Percentiles rank a stretch among this genome's conserved stretches.
Evolutionary conservation across 108 stramenopile genomes (phyloP).

Genomic region (Cyclotella sp.): DNA sequence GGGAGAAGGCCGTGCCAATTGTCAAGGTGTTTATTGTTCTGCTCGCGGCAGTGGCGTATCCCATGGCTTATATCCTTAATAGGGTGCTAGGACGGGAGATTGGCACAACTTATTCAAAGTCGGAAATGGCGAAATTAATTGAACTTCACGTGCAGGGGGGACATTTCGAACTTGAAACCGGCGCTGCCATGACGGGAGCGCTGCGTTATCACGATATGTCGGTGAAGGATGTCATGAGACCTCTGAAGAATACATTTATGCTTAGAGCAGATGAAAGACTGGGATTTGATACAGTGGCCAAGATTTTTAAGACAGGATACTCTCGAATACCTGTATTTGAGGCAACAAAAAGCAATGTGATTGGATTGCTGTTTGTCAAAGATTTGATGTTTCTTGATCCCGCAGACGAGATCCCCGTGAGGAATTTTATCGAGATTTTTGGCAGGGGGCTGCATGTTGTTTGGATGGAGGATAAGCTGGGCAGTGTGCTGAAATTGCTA

Average conservation of each 20-base stretch:
- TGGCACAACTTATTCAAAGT: slow-evolving; percentile 88
- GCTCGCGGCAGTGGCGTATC: slow-evolving; percentile 77
- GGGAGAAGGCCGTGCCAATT: slow-evolving; percentile 81
- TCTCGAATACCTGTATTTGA: slow-evolving; percentile 93
- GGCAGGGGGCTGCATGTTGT: slow-evolving; percentile 87
- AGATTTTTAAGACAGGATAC: slow-evolving; percentile 97
- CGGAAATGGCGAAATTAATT: slow-evolving; percentile 91
- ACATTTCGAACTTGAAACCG: slow-evolving; percentile 86
- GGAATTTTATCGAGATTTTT: slow-evolving; percentile 94
- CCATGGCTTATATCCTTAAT: slow-evolving; percentile 78
- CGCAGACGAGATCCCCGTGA: slow-evolving; percentile 90
- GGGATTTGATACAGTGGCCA: slow-evolving; percentile 91
- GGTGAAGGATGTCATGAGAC: slow-evolving; percentile 96
- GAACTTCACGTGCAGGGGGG: slow-evolving; percentile 92
- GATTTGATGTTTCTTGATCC: slow-evolving; percentile 99
- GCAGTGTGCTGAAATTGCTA: slow-evolving; percentile 89
- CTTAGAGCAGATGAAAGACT: slow-evolving; percentile 87
- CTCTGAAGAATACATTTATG: slow-evolving; percentile 93
- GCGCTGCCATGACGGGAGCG: slow-evolving; percentile 94
- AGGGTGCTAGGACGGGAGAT: slow-evolving; percentile 89
- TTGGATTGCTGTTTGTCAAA: slow-evolving; percentile 97
- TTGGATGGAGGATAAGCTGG: slow-evolving; percentile 88
- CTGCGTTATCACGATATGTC: slow-evolving; percentile 83
- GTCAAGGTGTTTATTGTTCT: too few species aligned
- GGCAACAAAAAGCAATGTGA: slow-evolving; percentile 82